Conservation (phyloP, 148 eudicot genomes). For the Suaeda aralocaspica region DNA sequence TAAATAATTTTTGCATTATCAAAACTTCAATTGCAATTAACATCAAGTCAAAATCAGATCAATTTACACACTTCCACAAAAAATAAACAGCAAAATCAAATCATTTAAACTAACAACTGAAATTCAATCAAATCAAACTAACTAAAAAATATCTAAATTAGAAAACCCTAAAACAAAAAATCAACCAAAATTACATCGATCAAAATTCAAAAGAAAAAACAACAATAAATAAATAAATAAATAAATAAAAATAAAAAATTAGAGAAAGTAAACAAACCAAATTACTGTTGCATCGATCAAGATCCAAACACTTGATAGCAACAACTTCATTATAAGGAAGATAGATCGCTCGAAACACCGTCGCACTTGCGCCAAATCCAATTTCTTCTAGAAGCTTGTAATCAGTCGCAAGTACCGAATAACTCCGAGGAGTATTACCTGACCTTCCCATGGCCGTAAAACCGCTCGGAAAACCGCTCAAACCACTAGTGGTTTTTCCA, state of each 20-base stretch:
- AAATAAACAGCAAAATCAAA: not conserved
- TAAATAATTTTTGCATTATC: not conserved
- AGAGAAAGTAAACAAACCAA: conserved; percentile 37
- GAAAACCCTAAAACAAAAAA: not conserved
- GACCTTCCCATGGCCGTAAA: conserved; percentile 30
- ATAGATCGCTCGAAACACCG: conserved; percentile 82
- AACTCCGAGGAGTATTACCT: conserved; percentile 36
- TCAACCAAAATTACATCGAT: not conserved
- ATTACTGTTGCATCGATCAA: conserved; percentile 91
- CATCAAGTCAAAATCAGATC: not conserved
- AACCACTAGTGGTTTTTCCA: conserved; percentile 4
- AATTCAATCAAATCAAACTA: not conserved
- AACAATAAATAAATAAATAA: not conserved
- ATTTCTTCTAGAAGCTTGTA: conserved; percentile 84
- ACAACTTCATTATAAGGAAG: conserved; percentile 77
- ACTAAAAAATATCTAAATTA: no score
- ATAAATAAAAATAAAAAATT: not conserved
- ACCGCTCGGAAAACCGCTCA: conserved; percentile 13
- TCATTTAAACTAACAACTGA: not conserved
- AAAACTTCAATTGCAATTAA: not conserved
- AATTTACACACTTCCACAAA: not conserved
- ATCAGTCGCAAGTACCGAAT: conserved; percentile 50
- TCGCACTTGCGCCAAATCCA: conserved; percentile 87
- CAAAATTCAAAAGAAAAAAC: not conserved
- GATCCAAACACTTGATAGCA: conserved; percentile 97